A percentile compares a stretch with the other conserved stretches of the same genome.
Conservation (phyloP, 768 basidiomycete species). For the Collybiopsis luxurians region DNA sequence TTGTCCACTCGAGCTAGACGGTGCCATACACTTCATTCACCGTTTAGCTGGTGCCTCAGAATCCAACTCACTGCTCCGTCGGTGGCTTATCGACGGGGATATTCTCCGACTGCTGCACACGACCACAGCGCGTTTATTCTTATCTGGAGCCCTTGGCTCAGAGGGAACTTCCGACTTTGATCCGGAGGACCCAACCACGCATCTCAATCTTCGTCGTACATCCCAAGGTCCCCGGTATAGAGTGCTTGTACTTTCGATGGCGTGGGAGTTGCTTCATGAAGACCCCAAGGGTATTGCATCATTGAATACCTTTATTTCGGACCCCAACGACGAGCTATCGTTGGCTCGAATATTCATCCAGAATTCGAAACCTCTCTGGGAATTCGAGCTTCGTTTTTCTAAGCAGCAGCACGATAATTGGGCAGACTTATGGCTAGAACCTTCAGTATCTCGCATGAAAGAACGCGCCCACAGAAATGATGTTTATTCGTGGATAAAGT, state of each 20-base stretch:
- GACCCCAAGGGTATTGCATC: no score
- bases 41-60: neutral
- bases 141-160: neutral
- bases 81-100: neutral
- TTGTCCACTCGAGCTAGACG: neutral
- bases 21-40: neutral
- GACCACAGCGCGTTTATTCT: neutral
- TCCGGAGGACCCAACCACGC: neutral
- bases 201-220: neutral
- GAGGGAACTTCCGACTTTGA: neutral
- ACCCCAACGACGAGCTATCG: no score
- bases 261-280: neutral
- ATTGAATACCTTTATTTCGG: no score
- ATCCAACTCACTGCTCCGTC: neutral
- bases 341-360: no score
- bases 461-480: neutral
- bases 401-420: neutral
- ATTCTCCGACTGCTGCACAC: neutral
- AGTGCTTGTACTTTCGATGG: neutral
- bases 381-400: neutral
- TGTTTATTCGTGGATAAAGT: neutral
- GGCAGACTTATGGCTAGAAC: neutral
- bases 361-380: no score
- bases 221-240: neutral
- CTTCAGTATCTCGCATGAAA: neutral